These are phyloP conservation scores for Melanogaster broomeanus DNA, from an alignment of 768 basidiomycete species.

Conservation along the genomic window DNA sequence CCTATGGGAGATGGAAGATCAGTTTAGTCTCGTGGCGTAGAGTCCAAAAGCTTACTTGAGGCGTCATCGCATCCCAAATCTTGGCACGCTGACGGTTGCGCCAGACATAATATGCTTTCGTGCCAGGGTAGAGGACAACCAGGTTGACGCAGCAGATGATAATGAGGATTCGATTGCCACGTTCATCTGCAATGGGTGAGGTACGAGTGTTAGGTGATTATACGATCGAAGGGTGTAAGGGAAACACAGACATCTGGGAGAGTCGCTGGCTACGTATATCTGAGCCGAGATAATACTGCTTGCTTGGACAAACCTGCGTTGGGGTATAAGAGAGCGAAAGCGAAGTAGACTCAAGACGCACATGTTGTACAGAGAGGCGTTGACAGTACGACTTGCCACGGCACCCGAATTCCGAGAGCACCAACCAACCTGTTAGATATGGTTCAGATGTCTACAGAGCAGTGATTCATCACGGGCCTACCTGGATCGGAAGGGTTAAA, in stretches of 20 bases:
- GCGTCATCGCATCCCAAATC: conserved; percentile 59
- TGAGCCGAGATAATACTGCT: conserved; percentile 48
- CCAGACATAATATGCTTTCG: conserved; percentile 59
- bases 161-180: conserved; percentile 60
- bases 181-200: conserved; percentile 40
- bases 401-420: conserved; percentile 61
- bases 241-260: conserved; percentile 48
- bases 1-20: conserved; percentile 29
- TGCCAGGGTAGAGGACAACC: conserved; percentile 51
- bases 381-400: conserved; percentile 60
- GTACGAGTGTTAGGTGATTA: not conserved
- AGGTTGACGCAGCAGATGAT: conserved; percentile 51
- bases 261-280: conserved; percentile 60
- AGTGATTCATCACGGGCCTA: not conserved
- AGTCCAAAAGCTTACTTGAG: conserved; percentile 34
- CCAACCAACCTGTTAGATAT: conserved; percentile 45
- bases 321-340: not conserved
- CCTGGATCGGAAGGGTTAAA: conserved; percentile 53
- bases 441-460: not conserved
- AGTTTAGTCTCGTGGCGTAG: no score
- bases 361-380: conserved; percentile 63
- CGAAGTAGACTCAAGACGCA: conserved; percentile 1
- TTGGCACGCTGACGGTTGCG: conserved; percentile 54
- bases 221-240: not conserved
- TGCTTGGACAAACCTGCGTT: conserved; percentile 43